phyloP scores from a whole-genome alignment of 2,329 filamentous ascomycete genomes.

The Pseudopyricularia cyperi region DNA sequence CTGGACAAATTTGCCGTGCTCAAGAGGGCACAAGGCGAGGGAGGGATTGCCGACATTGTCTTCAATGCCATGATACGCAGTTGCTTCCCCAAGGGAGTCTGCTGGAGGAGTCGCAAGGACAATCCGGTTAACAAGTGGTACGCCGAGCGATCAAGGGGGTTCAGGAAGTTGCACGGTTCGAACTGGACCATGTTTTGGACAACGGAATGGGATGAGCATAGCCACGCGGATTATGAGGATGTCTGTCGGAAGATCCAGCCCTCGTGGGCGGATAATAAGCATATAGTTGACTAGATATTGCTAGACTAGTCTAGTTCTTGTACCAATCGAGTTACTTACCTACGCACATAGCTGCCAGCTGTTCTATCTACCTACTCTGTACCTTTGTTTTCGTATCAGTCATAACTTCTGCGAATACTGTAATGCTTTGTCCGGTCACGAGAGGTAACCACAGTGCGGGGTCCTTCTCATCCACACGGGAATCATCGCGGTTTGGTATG shows the following conservation, averaged over 20 bases:
- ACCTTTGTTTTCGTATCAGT: too few relatives aligned
- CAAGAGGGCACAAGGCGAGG: slow-evolving; percentile 74
- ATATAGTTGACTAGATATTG: slow-evolving; percentile 36
- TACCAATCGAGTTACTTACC: too few relatives aligned
- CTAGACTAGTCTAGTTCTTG: too few relatives aligned
- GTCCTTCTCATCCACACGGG: too few relatives aligned
- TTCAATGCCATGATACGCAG: slow-evolving; percentile 90
- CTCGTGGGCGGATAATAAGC: slow-evolving; percentile 49
- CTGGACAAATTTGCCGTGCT: slow-evolving; percentile 96
- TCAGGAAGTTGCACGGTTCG: slow-evolving; percentile 65
- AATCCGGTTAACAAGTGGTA: slow-evolving; percentile 99
- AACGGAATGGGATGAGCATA: slow-evolving; percentile 46
- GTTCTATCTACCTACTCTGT: too few relatives aligned
- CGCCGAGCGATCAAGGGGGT: slow-evolving; percentile 78
- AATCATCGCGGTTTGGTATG: too few relatives aligned
- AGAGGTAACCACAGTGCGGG: too few relatives aligned
- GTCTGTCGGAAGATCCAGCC: slow-evolving; percentile 56
- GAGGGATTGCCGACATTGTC: slow-evolving; percentile 87
- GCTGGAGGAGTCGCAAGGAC: slow-evolving; percentile 79
- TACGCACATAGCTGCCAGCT: too few relatives aligned
- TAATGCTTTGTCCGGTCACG: too few relatives aligned
- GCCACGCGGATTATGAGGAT: slow-evolving; percentile 56
- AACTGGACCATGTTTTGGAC: slow-evolving; percentile 99
- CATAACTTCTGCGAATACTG: too few relatives aligned
- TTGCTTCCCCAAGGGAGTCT: slow-evolving; percentile 80